Percentiles rank a stretch among this genome's conserved stretches.
Conservation (phyloP, 257 asterid genomes). For the Perilla frutescens region DNA sequence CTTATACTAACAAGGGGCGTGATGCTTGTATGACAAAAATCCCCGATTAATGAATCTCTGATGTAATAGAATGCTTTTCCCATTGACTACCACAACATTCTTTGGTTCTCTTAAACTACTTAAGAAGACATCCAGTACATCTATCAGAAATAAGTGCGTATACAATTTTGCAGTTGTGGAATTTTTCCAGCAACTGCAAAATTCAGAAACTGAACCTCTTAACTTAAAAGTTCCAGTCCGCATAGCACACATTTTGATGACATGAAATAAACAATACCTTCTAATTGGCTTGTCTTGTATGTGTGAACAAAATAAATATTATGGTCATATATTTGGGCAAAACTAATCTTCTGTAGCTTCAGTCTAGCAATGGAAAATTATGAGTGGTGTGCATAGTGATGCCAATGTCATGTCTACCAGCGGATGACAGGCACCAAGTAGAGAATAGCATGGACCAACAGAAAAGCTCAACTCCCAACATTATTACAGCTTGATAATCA, state of each 20-base stretch:
- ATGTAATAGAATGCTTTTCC: not conserved
- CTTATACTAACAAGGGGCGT: not conserved
- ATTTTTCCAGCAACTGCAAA: slow-evolving; percentile 31
- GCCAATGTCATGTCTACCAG: not conserved
- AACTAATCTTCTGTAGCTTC: slow-evolving; percentile 22
- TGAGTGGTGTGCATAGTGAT: slow-evolving; percentile 6
- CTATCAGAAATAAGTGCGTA: not conserved
- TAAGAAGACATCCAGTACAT: slow-evolving; percentile 9
- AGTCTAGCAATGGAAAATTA: slow-evolving; percentile 12
- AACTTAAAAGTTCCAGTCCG: slow-evolving; percentile 19
- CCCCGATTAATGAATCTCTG: slow-evolving; percentile 13
- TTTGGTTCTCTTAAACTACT: slow-evolving; percentile 1
- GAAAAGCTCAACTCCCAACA: not conserved
- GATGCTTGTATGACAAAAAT: slow-evolving; percentile 2
- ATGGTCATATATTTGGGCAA: not conserved
- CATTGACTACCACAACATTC: not conserved
- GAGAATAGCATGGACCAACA: not conserved
- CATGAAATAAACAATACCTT: slow-evolving; percentile 16
- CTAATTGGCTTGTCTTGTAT: slow-evolving; percentile 10
- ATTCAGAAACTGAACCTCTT: slow-evolving; percentile 19
- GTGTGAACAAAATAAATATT: not conserved
- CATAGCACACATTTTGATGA: not conserved
- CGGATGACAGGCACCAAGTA: not conserved
- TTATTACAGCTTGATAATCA: slow-evolving; percentile 27
- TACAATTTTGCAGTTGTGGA: slow-evolving; percentile 5